A percentile compares a stretch with the other conserved stretches of the same genome.
Conservation (phyloP, 2,329 filamentous ascomycete species). For the Colletotrichum ledebouriae region DNA sequence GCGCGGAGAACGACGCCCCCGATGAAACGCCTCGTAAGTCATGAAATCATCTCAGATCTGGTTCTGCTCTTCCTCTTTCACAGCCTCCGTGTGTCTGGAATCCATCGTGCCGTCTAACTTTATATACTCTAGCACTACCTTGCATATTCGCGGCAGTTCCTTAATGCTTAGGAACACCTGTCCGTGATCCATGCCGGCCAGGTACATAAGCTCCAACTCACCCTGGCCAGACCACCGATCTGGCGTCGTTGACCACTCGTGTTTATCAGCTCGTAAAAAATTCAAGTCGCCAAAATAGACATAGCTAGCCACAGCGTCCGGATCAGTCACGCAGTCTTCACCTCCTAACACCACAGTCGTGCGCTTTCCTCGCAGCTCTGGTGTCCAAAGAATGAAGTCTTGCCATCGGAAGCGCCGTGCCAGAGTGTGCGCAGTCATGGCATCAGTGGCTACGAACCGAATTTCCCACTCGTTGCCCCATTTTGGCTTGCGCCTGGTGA, state of each 20-base stretch:
- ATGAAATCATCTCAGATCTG: background rate
- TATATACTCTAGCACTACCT: conserved; percentile 36
- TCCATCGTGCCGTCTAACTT: conserved; percentile 25
- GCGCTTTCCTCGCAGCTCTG: conserved; percentile 63
- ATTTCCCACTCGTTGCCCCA: conserved; percentile 77
- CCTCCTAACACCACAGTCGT: conserved; percentile 46
- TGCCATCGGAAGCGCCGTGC: conserved; percentile 79
- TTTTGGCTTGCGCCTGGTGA: conserved; percentile 66
- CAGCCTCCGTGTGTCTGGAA: conserved; percentile 21
- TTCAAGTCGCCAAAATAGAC: conserved; percentile 45
- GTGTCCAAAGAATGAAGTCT: conserved; percentile 78
- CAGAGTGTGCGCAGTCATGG: conserved; percentile 74
- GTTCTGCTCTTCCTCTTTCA: conserved; percentile 36
- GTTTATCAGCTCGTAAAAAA: conserved; percentile 39
- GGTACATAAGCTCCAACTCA: conserved; percentile 47
- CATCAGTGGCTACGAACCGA: conserved; percentile 79
- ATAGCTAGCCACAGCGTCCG: conserved; percentile 46
- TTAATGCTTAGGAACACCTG: conserved; percentile 42
- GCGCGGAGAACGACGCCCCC: background rate
- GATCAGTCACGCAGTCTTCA: conserved; percentile 45
- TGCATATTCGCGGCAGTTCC: conserved; percentile 36
- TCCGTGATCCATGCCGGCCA: conserved; percentile 46
- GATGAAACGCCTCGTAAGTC: background rate
- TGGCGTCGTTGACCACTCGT: conserved; percentile 41
- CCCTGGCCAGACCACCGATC: conserved; percentile 44